Evolutionary conservation across 805 yeast genomes (phyloP), one percentile per base, ranked within the genome.

Genomic region (Sungouiozyma ichnusensis): DNA sequence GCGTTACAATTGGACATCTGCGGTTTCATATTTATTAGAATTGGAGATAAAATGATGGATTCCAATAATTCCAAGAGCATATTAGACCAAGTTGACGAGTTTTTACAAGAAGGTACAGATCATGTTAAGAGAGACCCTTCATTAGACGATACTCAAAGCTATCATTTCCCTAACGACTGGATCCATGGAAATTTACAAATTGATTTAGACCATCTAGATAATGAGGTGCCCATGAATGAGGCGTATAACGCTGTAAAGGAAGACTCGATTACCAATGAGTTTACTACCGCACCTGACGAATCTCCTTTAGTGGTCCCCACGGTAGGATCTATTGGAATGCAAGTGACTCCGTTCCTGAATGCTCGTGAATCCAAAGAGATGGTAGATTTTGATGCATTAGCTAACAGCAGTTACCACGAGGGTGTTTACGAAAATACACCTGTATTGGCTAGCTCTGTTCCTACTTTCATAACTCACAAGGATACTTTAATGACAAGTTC

Each of bases 31-130:
- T n/a, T n/a, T n/a, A n/a, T n/a, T n/a, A n/a, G n/a, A n/a, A n/a
- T n/a, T n/a, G n/a, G 29, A 6, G 29, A n/a, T 35, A 19, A 4
- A 20, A 27, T 27, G 11, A 42, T 43, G 46, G 41, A 42, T 37
- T 16, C 39, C 14, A 40, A 50, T 27, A 37, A 47, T n/a, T 48
- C 57, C 1, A 51, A 47, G 35, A 55, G 62, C 39, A 55, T 58
- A 15, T 41, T 58, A 27, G 63, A 58, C 45, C 63, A 58, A 36
- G 63, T 58, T 3, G 58, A 55, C 31, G 50, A 45, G 14, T 50
- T 44, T 35, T 31, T 50, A 8, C 48, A 50, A 20, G 48, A 47
- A n/a, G 38, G 42, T 31, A 36, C n/a, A 6, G 33, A 33, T 33
- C 2, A 20, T 6, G 17, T 33, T 14, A 33, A 39, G 17, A 15